Conservation (phyloP, 148 eudicot genomes). For the Rheum nobile region DNA sequence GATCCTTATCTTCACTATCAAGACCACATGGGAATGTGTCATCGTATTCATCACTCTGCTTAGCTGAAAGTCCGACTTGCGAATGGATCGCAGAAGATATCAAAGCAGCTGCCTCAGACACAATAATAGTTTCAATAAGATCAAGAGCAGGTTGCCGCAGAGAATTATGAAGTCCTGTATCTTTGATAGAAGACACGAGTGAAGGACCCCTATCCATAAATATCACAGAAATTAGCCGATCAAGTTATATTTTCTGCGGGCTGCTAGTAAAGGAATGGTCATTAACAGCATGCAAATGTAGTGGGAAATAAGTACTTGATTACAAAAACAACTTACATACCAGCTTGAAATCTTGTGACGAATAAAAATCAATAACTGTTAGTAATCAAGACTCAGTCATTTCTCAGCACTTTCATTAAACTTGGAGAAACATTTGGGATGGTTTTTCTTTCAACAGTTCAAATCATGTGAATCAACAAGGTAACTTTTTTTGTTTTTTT, state of each 20-base stretch:
- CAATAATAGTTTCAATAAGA: slow-evolving; percentile 74
- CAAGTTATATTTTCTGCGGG: background rate
- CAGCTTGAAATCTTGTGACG: background rate
- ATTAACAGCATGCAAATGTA: background rate
- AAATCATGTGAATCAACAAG: background rate
- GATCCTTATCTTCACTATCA: slow-evolving; percentile 32
- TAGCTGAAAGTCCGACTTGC: slow-evolving; percentile 20
- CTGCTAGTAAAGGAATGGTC: background rate
- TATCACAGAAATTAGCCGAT: slow-evolving; percentile 7
- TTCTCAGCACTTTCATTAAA: background rate
- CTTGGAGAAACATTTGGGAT: background rate
- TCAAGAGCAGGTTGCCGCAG: slow-evolving; percentile 91
- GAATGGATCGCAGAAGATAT: slow-evolving; percentile 41
- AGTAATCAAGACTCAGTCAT: background rate
- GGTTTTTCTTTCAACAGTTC: background rate
- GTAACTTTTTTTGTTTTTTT: background rate
- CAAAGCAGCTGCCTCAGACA: slow-evolving; percentile 90
- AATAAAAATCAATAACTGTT: background rate
- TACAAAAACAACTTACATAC: background rate
- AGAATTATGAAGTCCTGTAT: slow-evolving; percentile 61
- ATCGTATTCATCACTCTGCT: slow-evolving; percentile 36
- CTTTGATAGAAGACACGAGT: slow-evolving; percentile 79
- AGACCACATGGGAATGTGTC: slow-evolving; percentile 29
- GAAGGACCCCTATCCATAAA: slow-evolving; percentile 75
- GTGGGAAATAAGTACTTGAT: background rate